phyloP scores from a whole-genome alignment of 2,329 filamentous ascomycete genomes.

The Xylariales sp. region DNA sequence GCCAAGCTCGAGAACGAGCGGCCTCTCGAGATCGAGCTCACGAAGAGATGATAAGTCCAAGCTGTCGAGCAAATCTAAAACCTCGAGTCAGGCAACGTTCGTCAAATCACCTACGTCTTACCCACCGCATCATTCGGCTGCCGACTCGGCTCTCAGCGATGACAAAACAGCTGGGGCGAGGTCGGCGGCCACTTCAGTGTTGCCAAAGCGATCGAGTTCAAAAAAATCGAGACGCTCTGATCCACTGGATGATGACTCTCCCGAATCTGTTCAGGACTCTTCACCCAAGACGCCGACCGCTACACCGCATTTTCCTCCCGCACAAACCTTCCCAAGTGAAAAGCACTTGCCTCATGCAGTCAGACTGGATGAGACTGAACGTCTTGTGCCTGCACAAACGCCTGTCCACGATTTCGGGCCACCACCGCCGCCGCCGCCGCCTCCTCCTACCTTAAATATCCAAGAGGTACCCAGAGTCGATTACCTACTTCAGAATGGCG shows the following conservation, averaged over 20 bases:
- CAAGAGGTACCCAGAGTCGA: slow-evolving; percentile 79
- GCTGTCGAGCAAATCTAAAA: slow-evolving; percentile 48
- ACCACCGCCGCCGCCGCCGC: slow-evolving; percentile 59
- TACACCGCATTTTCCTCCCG: slow-evolving; percentile 44
- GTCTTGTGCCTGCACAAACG: slow-evolving; percentile 32
- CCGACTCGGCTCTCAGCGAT: slow-evolving; percentile 25
- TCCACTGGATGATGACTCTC: slow-evolving; percentile 44
- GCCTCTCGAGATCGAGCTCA: slow-evolving; percentile 38
- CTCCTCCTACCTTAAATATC: slow-evolving; percentile 68
- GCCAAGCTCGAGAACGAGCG: slow-evolving; percentile 41
- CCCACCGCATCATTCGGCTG: slow-evolving; percentile 24
- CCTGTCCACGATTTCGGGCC: slow-evolving; percentile 38
- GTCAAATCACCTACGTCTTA: slow-evolving; percentile 31
- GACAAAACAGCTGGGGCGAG: slow-evolving; percentile 23
- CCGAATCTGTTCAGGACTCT: slow-evolving; percentile 45
- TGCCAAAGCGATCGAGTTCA: slow-evolving; percentile 28
- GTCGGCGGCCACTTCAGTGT: slow-evolving; percentile 27
- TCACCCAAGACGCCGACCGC: slow-evolving; percentile 60
- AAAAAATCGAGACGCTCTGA: slow-evolving; percentile 23
- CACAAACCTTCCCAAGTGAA: slow-evolving; percentile 34
- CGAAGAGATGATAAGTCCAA: slow-evolving; percentile 46
- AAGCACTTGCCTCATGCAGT: slow-evolving; percentile 29
- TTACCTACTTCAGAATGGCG: slow-evolving; percentile 87
- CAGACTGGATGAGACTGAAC: slow-evolving; percentile 32
- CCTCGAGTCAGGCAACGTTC: slow-evolving; percentile 55